phyloP scores from a whole-genome alignment of 257 asterid species.

The Ballota nigra region DNA sequence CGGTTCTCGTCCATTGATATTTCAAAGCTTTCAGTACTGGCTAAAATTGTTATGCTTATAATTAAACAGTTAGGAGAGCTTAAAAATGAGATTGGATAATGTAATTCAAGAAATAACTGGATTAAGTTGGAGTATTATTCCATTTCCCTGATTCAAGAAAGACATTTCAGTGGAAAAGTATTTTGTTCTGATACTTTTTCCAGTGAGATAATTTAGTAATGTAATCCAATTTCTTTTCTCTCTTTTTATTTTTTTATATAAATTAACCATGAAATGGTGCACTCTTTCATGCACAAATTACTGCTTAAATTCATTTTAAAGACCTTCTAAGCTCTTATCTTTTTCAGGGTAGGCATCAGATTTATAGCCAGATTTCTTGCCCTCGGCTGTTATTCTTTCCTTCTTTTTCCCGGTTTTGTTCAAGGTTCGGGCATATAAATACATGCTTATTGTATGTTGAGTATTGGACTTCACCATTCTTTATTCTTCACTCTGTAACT shows the following conservation, averaged over 20 bases:
- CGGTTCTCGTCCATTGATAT: background rate
- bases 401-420: constrained; percentile 85
- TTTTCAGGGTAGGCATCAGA: constrained; percentile 91
- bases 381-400: constrained; percentile 80
- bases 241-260: too few relatives aligned
- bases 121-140: constrained; percentile 4
- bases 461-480: background rate
- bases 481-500: background rate
- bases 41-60: background rate
- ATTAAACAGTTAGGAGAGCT: too few relatives aligned
- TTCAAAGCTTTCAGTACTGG: background rate
- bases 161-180: background rate
- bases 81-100: background rate
- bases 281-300: background rate
- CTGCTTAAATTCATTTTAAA: background rate
- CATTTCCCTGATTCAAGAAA: background rate
- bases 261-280: background rate
- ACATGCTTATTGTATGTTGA: constrained; percentile 7
- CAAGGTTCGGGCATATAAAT: constrained; percentile 58
- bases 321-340: constrained; percentile 36
- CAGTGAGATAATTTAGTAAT: background rate
- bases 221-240: background rate
- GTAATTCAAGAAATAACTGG: background rate
- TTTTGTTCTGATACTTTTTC: background rate
- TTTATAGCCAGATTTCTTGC: constrained; percentile 87